phyloP scores from a whole-genome alignment of 1,139 yeast genomes.

The Sugiyamaella pinicola region DNA sequence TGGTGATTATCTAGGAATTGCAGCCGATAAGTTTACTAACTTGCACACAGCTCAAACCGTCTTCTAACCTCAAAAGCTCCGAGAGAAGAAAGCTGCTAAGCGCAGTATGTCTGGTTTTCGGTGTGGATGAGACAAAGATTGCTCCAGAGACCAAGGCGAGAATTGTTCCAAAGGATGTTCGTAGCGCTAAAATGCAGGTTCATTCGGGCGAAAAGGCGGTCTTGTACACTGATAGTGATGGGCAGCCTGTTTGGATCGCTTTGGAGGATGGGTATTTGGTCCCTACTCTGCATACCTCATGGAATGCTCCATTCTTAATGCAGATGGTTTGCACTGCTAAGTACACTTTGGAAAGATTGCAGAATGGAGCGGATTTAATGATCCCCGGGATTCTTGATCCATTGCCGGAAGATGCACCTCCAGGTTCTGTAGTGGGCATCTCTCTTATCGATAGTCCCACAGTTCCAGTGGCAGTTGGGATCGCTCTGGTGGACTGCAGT shows the following conservation, averaged over 20 bases:
- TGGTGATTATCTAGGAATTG: no score
- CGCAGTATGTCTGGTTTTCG: constrained; percentile 51
- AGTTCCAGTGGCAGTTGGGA: constrained; percentile 76
- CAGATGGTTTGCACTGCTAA: constrained; percentile 74
- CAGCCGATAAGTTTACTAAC: no score
- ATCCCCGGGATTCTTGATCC: constrained; percentile 82
- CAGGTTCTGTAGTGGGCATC: constrained; percentile 70
- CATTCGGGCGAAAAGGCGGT: constrained; percentile 59
- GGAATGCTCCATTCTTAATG: constrained; percentile 67
- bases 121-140: constrained; percentile 50
- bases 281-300: constrained; percentile 74
- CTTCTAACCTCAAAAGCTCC: constrained; percentile 77
- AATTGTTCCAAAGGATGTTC: constrained; percentile 62
- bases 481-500: constrained; percentile 55
- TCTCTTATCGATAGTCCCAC: constrained; percentile 62
- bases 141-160: constrained; percentile 51
- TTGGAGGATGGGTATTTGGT: constrained; percentile 54
- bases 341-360: constrained; percentile 63
- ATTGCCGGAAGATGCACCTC: constrained; percentile 52
- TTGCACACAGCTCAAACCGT: constrained; percentile 60
- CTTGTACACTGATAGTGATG: constrained; percentile 63
- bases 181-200: constrained; percentile 66
- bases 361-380: constrained; percentile 88
- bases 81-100: constrained; percentile 68
- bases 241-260: constrained; percentile 73